Percentiles rank a stretch among this genome's conserved stretches.
phyloP scores from a whole-genome alignment of 208 protist genomes.

The Willaertia magna region DNA sequence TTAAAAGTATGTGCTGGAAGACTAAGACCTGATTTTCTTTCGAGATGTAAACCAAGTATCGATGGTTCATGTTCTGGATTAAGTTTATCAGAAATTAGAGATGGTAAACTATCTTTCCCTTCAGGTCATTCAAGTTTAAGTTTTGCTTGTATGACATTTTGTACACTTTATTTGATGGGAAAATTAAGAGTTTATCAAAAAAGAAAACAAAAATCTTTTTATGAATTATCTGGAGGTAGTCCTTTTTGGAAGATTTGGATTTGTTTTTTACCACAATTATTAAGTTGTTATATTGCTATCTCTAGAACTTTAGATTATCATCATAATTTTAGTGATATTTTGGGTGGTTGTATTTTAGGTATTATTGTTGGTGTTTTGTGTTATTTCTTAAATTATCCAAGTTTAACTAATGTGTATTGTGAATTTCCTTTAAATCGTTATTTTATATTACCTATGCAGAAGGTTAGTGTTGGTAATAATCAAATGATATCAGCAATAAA shows the following conservation, averaged over 20 bases:
- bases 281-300: slow-evolving; percentile 50
- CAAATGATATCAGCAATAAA: too few relatives aligned
- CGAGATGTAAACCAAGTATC: slow-evolving; percentile 16
- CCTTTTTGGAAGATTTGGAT: slow-evolving; percentile 40
- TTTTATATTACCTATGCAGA: too few relatives aligned
- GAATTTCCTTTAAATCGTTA: not conserved
- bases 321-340: slow-evolving; percentile 65
- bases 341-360: slow-evolving; percentile 56
- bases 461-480: too few relatives aligned
- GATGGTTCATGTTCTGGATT: not conserved
- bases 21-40: slow-evolving; percentile 68
- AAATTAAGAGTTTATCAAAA: slow-evolving; percentile 27
- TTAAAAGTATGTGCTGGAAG: slow-evolving; percentile 64
- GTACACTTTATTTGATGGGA: slow-evolving; percentile 43
- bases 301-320: slow-evolving; percentile 64
- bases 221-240: not conserved
- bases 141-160: slow-evolving; percentile 56
- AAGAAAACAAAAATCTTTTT: not conserved
- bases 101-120: slow-evolving; percentile 62
- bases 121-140: slow-evolving; percentile 67
- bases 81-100: slow-evolving; percentile 39
- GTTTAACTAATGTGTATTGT: not conserved
- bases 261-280: slow-evolving; percentile 39
- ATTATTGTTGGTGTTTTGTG: slow-evolving; percentile 12
- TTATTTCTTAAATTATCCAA: slow-evolving; percentile 16